Percentiles rank a stretch among this genome's conserved stretches.
phyloP scores from a whole-genome alignment of 2,329 filamentous ascomycete genomes.

The Arthrobotrys iridis region DNA sequence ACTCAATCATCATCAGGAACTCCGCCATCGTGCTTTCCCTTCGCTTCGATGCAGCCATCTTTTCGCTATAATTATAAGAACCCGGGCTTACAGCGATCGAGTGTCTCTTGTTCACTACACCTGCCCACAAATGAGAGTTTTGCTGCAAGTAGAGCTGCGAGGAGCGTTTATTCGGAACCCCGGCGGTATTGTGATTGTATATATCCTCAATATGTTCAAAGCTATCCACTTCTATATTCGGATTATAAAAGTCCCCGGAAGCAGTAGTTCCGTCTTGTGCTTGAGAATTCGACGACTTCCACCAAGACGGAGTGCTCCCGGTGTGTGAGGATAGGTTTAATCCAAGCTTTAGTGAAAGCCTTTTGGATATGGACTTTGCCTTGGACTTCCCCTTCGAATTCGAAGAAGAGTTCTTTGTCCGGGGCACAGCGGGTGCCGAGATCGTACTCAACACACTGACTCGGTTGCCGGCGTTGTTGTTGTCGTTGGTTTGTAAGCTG shows the following conservation, averaged over 20 bases:
- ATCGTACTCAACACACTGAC: slow-evolving; percentile 6
- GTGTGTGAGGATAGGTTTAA: slow-evolving; percentile 1
- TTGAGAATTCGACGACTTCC: slow-evolving; percentile 16
- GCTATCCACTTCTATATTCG: slow-evolving; percentile 3
- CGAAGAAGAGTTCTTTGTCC: slow-evolving; percentile 9
- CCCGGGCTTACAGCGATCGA: slow-evolving; percentile 28
- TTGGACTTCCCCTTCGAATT: slow-evolving; percentile 37
- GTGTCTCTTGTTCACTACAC: slow-evolving; percentile 24
- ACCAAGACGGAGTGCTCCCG: slow-evolving; percentile 21
- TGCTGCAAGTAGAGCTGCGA: slow-evolving; percentile 29
- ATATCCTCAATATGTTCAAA: slow-evolving; percentile 21
- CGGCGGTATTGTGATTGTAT: neutral
- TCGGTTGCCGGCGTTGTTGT: slow-evolving; percentile 13
- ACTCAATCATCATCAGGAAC: slow-evolving; percentile 45
- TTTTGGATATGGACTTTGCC: slow-evolving; percentile 7
- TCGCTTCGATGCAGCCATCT: slow-evolving; percentile 44
- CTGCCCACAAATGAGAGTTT: slow-evolving; percentile 29
- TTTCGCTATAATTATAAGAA: slow-evolving; percentile 13
- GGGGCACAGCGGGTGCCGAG: slow-evolving; percentile 12
- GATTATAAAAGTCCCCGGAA: slow-evolving; percentile 12
- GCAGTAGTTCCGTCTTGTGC: neutral
- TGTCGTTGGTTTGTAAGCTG: slow-evolving; percentile 6
- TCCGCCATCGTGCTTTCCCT: slow-evolving; percentile 43
- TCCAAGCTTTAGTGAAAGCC: neutral
- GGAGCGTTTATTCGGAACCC: neutral